Conservation (phyloP, 2,329 filamentous ascomycete species). For the Curvularia sp. region DNA sequence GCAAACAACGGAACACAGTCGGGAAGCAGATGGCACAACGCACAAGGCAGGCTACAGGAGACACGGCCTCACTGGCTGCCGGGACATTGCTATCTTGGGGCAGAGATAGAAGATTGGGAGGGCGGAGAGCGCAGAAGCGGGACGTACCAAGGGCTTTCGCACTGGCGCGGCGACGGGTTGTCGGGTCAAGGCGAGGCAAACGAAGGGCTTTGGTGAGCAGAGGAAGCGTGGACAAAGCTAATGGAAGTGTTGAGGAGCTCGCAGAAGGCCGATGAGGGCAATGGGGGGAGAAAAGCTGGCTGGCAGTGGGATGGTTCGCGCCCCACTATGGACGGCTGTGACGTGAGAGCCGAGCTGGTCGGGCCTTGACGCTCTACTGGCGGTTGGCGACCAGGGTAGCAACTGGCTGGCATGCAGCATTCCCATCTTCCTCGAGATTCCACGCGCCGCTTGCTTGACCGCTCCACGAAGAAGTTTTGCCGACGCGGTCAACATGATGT, state of each 20-base stretch:
- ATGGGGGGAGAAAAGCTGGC: conserved; percentile 25
- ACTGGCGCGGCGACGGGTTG: conserved; percentile 3
- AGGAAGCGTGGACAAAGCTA: background rate
- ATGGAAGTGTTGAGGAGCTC: conserved; percentile 8
- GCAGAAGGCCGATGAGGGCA: conserved; percentile 15
- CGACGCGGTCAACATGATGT: conserved; percentile 29
- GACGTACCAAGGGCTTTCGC: conserved; percentile 14
- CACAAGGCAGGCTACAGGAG: background rate
- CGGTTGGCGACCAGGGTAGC: conserved; percentile 14
- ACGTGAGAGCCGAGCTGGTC: conserved; percentile 19
- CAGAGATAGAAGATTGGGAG: conserved; percentile 4
- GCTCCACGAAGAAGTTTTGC: conserved; percentile 17
- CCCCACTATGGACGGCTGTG: conserved; percentile 21
- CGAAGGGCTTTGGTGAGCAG: background rate
- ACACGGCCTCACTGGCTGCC: conserved; percentile 17
- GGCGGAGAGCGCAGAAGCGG: conserved; percentile 13
- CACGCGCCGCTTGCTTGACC: conserved; percentile 16
- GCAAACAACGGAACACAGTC: conserved; percentile 9
- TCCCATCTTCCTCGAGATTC: conserved; percentile 21
- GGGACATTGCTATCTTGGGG: conserved; percentile 2
- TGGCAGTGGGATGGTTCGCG: conserved; percentile 21
- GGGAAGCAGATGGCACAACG: conserved; percentile 1
- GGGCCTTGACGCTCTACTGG: conserved; percentile 3
- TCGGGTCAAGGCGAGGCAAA: background rate
- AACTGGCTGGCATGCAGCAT: conserved; percentile 21